phyloP scores from a whole-genome alignment of 805 yeast species.

The Tetrapisispora namnaoensis region DNA sequence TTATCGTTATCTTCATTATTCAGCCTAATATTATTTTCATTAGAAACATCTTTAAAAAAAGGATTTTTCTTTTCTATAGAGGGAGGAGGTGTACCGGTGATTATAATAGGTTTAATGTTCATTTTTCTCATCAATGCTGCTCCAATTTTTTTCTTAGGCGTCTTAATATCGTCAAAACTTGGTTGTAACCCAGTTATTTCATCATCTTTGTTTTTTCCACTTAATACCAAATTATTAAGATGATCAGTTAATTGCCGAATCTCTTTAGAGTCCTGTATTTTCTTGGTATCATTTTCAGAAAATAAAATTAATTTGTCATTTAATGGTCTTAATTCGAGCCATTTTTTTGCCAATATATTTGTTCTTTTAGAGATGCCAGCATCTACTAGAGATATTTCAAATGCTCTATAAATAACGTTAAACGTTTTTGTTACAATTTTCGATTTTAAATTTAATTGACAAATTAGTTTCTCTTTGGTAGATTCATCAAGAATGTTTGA shows the following conservation, averaged over 20 bases:
- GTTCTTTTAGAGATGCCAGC: constrained; percentile 29
- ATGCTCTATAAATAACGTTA: constrained; percentile 30
- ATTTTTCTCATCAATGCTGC: constrained; percentile 33
- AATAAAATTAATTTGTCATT: not conserved
- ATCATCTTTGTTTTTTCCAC: not conserved
- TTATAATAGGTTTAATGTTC: constrained; percentile 33
- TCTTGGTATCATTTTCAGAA: not conserved
- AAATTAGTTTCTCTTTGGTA: constrained; percentile 19
- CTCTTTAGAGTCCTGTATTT: not conserved
- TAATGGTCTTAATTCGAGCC: constrained; percentile 22
- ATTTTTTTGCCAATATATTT: constrained; percentile 29
- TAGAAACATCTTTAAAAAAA: not conserved
- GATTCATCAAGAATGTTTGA: constrained; percentile 2
- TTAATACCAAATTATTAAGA: not conserved
- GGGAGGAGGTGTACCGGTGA: constrained; percentile 25
- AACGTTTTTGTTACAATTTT: constrained; percentile 35
- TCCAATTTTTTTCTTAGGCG: constrained; percentile 25
- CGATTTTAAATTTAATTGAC: constrained; percentile 30
- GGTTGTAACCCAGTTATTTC: not conserved
- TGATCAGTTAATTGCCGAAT: constrained; percentile 2
- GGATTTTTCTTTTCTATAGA: constrained; percentile 16
- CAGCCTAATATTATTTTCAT: not conserved
- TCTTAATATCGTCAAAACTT: not conserved
- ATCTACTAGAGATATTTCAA: constrained; percentile 34
- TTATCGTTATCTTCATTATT: not conserved